phyloP scores from a whole-genome alignment of 2,329 filamentous ascomycete species.

The Fusarium vanettenii region DNA sequence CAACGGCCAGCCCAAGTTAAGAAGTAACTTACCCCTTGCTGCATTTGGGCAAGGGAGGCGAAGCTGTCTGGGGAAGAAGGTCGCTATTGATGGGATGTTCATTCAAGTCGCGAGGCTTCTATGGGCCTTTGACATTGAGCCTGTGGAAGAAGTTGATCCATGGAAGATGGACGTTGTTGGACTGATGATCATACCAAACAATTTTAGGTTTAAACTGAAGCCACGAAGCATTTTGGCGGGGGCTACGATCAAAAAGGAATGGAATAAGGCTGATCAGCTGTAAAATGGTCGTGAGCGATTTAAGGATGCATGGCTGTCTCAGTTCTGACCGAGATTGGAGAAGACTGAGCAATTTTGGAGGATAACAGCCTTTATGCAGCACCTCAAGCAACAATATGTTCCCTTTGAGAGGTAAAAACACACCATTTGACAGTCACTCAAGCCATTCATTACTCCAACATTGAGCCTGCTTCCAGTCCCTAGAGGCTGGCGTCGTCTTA shows the following conservation, averaged over 20 bases:
- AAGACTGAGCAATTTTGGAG: background rate
- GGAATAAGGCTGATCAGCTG: background rate
- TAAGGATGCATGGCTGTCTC: background rate
- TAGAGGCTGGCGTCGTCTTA: background rate
- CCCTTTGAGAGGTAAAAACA: background rate
- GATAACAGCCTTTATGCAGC: background rate
- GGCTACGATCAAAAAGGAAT: background rate
- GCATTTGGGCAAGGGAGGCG: constrained; percentile 7
- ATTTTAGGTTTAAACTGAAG: constrained; percentile 9
- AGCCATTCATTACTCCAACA: background rate
- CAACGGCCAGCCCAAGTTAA: background rate
- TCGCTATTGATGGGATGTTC: constrained; percentile 55
- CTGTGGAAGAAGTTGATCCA: constrained; percentile 25
- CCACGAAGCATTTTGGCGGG: background rate
- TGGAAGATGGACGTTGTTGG: constrained; percentile 12
- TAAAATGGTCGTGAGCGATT: background rate
- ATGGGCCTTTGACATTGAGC: constrained; percentile 60
- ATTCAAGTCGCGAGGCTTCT: constrained; percentile 50
- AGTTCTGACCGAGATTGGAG: background rate
- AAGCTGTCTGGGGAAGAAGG: constrained; percentile 51
- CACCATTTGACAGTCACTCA: background rate
- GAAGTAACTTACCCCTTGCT: background rate
- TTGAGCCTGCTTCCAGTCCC: background rate
- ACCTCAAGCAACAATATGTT: background rate
- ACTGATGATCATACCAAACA: constrained; percentile 12